Conservation (phyloP, 108 stramenopile genomes). For the Chaetoceros tenuissimus region DNA sequence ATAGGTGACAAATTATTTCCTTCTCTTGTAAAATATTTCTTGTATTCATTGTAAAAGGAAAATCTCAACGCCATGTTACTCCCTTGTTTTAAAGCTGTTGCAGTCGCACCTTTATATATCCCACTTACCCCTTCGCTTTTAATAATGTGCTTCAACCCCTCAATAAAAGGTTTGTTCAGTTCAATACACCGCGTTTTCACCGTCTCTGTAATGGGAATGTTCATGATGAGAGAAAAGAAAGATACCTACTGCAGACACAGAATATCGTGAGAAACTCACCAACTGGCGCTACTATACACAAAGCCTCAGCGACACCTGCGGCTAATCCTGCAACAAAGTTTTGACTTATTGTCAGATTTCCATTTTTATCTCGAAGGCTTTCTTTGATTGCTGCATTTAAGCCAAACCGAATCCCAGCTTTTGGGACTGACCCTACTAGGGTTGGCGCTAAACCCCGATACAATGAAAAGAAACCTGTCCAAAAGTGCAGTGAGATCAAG, state of each 20-base stretch:
- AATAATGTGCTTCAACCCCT: conserved; percentile 77
- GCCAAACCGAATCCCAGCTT: conserved; percentile 97
- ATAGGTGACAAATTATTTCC: conserved; percentile 76
- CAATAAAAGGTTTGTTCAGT: conserved; percentile 78
- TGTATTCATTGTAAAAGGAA: conserved; percentile 98
- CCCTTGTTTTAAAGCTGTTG: conserved; percentile 96
- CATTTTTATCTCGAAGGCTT: conserved; percentile 69
- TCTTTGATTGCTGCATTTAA: conserved; percentile 83
- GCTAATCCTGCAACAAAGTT: conserved; percentile 92
- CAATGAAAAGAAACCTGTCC: conserved; percentile 60
- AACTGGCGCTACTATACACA: conserved; percentile 93
- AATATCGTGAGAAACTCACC: too few relatives aligned
- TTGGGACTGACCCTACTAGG: conserved; percentile 82
- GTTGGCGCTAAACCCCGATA: conserved; percentile 91
- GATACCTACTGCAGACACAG: too few relatives aligned
- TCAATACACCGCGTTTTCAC: conserved; percentile 97
- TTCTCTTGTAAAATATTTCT: conserved; percentile 64
- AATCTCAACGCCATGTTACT: conserved; percentile 97
- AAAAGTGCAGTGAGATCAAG: too few relatives aligned
- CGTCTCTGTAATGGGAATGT: too few relatives aligned
- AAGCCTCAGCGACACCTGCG: conserved; percentile 88
- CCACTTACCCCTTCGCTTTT: conserved; percentile 87
- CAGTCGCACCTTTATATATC: conserved; percentile 86
- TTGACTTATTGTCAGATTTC: conserved; percentile 77
- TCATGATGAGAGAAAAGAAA: too few relatives aligned